These are phyloP conservation scores for Arthroderma sp. DNA, from an alignment of 2,329 filamentous ascomycete species.

Conservation along the genomic window DNA sequence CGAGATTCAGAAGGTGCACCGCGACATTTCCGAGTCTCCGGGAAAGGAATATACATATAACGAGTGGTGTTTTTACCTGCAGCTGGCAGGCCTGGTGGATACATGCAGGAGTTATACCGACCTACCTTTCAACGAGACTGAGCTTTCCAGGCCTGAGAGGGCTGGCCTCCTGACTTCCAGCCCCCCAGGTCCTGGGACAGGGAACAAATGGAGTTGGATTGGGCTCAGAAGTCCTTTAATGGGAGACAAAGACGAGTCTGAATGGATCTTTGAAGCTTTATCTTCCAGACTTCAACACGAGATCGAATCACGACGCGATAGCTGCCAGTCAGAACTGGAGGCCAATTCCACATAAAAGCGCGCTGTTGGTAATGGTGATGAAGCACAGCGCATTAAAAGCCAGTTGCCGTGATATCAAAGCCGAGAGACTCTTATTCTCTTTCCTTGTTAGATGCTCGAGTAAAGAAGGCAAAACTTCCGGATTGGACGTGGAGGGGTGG, in stretches of 20 bases:
- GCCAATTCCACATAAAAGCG: no score
- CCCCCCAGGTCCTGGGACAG: not conserved
- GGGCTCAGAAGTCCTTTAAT: conserved; percentile 26
- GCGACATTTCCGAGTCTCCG: conserved; percentile 19
- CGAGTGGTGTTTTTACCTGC: conserved; percentile 38
- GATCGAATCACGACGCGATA: conserved; percentile 19
- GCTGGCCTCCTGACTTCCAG: conserved; percentile 3
- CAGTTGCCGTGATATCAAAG: no score
- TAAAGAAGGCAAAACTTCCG: no score
- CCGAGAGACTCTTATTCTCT: no score
- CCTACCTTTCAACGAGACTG: conserved; percentile 2
- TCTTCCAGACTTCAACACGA: conserved; percentile 26
- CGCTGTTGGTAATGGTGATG: no score
- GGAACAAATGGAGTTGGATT: conserved; percentile 28
- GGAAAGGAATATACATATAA: conserved; percentile 27
- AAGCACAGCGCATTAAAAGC: no score
- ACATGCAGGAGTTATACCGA: conserved; percentile 23
- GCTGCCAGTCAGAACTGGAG: no score
- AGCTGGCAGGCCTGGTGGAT: conserved; percentile 34
- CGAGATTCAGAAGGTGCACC: conserved; percentile 27
- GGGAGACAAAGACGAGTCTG: conserved; percentile 29
- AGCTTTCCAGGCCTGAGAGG: not conserved
- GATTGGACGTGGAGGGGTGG: no score
- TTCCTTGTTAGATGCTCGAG: no score
- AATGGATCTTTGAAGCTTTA: conserved; percentile 30